A percentile compares a stretch with the other conserved stretches of the same genome.
phyloP scores from a whole-genome alignment of 805 yeast genomes.

The Kuraishia borneana region DNA sequence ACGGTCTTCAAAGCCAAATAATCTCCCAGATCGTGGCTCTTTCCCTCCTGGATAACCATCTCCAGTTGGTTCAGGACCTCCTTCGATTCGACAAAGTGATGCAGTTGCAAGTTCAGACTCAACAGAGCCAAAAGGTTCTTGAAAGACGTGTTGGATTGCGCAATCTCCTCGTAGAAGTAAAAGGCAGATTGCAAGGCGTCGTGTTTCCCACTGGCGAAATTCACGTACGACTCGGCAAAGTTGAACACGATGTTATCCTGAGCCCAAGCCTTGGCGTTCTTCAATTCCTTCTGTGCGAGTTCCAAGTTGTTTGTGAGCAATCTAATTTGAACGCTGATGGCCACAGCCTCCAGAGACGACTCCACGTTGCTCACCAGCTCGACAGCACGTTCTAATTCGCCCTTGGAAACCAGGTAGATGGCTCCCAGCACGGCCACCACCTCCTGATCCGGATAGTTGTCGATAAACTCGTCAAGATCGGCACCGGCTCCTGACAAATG shows the following conservation, averaged over 20 bases:
- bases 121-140: slow-evolving; percentile 53
- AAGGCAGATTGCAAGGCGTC: slow-evolving; percentile 27
- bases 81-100: slow-evolving; percentile 73
- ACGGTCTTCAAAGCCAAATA: slow-evolving; percentile 58
- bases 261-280: slow-evolving; percentile 33
- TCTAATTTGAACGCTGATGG: slow-evolving; percentile 24
- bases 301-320: slow-evolving; percentile 30
- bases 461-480: slow-evolving; percentile 3
- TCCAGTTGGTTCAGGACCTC: slow-evolving; percentile 41
- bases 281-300: slow-evolving; percentile 34
- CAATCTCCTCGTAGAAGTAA: slow-evolving; percentile 74
- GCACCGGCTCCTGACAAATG: not conserved
- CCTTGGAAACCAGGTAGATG: slow-evolving; percentile 26
- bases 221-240: slow-evolving; percentile 66
- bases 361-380: slow-evolving; percentile 21
- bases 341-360: slow-evolving; percentile 25
- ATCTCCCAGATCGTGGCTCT: slow-evolving; percentile 22
- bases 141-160: slow-evolving; percentile 41
- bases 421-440: slow-evolving; percentile 27
- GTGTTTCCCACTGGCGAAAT: slow-evolving; percentile 29
- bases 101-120: slow-evolving; percentile 67
- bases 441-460: slow-evolving; percentile 5
- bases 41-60: slow-evolving; percentile 4
- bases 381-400: slow-evolving; percentile 31
- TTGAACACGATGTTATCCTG: slow-evolving; percentile 71